Evolutionary conservation across 495 filamentous ascomycete species (phyloP).

Genomic region (Neurospora sp.): DNA sequence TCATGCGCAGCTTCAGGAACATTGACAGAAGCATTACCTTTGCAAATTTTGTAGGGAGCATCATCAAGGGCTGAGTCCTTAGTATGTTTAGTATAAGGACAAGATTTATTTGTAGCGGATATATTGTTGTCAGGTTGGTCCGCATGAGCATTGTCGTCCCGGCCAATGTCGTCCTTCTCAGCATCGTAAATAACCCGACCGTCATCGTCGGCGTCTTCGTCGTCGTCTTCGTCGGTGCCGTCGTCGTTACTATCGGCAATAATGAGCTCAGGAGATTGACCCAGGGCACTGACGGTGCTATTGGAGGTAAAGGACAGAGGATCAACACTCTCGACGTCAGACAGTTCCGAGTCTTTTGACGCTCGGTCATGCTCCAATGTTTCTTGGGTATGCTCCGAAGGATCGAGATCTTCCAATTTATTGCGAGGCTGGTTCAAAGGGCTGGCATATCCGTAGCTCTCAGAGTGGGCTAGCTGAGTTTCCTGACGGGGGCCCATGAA

Average conservation of each 20-base stretch:
- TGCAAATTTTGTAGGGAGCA: conserved; percentile 2
- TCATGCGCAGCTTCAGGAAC: neutral
- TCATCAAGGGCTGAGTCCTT: conserved; percentile 1
- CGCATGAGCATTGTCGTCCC: neutral
- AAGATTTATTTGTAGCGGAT: neutral
- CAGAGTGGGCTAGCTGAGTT: neutral
- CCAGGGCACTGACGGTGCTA: neutral
- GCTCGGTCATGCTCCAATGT: neutral
- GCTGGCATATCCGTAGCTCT: neutral
- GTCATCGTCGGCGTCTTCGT: neutral
- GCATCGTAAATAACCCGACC: neutral
- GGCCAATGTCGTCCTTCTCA: neutral
- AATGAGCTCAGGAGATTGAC: neutral
- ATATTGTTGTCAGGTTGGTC: neutral
- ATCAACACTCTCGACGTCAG: neutral
- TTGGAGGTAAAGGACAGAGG: neutral
- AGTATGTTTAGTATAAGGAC: neutral
- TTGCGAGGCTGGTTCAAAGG: neutral
- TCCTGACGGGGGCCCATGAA: neutral
- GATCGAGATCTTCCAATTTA: neutral
- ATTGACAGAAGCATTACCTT: neutral
- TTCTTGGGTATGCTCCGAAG: neutral
- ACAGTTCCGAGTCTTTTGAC: neutral
- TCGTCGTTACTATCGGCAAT: neutral
- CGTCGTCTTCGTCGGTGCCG: neutral